A percentile compares a stretch with the other conserved stretches of the same genome.
Conservation (phyloP, 148 eudicot species). For the Rhododendron henanense region DNA sequence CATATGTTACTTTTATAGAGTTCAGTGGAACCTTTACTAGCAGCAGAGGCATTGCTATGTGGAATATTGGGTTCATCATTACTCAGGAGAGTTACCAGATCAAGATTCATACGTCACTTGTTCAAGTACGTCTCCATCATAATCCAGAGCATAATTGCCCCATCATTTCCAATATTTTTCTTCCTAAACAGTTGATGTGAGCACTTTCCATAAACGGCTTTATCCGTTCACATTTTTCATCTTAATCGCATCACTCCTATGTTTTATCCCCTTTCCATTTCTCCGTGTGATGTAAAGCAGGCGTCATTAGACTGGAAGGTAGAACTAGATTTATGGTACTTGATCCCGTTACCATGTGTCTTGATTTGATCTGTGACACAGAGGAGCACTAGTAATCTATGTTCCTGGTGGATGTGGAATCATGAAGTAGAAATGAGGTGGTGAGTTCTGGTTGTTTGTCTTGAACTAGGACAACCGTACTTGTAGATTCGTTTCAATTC, state of each 20-base stretch:
- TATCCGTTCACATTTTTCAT: not conserved
- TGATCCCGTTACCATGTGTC: not conserved
- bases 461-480: not conserved
- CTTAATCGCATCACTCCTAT: not conserved
- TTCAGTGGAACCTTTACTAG: constrained; percentile 75
- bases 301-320: not conserved
- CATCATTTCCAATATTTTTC: not conserved
- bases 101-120: constrained; percentile 35
- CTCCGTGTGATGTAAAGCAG: not conserved
- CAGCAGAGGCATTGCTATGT: constrained; percentile 52
- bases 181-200: not conserved
- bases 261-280: not conserved
- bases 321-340: not conserved
- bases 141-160: not conserved
- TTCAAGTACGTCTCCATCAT: constrained; percentile 41
- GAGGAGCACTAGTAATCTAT: not conserved
- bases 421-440: not conserved
- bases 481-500: not conserved
- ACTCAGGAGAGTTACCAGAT: constrained; percentile 36
- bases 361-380: not conserved
- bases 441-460: not conserved
- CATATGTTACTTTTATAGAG: constrained; percentile 45
- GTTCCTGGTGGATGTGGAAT: not conserved
- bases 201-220: not conserved
- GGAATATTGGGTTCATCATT: constrained; percentile 46